These are phyloP conservation scores for Lyophyllum decastes DNA, from an alignment of 768 basidiomycete species.

Conservation along the genomic window DNA sequence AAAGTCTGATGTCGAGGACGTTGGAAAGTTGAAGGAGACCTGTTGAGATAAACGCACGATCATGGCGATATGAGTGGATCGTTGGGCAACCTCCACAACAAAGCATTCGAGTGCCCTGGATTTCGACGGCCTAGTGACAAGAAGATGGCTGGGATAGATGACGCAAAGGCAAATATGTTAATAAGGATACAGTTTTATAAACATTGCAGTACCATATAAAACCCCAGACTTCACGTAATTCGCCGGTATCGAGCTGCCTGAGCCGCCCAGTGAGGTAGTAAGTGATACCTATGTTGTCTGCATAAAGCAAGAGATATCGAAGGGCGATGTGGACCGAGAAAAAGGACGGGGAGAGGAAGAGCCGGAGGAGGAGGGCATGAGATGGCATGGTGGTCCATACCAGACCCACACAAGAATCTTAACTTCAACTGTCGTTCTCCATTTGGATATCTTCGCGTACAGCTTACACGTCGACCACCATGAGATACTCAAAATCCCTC, in stretches of 20 bases:
- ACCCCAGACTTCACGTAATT: constrained; percentile 86
- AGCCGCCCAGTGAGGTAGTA: constrained; percentile 85
- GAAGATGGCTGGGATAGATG: constrained; percentile 70
- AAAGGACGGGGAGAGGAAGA: constrained; percentile 90
- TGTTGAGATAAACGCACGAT: constrained; percentile 60
- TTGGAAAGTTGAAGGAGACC: constrained; percentile 3
- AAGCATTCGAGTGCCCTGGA: constrained; percentile 94
- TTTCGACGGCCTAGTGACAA: constrained; percentile 88
- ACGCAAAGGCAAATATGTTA: neutral
- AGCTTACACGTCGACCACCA: constrained; percentile 31
- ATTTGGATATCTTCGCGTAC: constrained; percentile 18
- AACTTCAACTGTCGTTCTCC: constrained; percentile 9
- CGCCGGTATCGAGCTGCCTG: constrained; percentile 61
- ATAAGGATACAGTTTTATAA: neutral
- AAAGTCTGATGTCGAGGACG: constrained; percentile 61
- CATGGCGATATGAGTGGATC: constrained; percentile 94
- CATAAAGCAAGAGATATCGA: constrained; percentile 78
- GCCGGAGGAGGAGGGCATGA: constrained; percentile 85
- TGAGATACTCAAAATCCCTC: constrained; percentile 26
- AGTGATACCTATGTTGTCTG: constrained; percentile 89
- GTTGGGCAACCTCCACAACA: constrained; percentile 84
- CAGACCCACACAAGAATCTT: constrained; percentile 12
- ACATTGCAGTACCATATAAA: constrained; percentile 69
- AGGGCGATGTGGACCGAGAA: constrained; percentile 95
- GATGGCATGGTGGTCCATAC: constrained; percentile 45